Conservation (phyloP, 2,329 filamentous ascomycete species). For the Leptodontidium sp. region DNA sequence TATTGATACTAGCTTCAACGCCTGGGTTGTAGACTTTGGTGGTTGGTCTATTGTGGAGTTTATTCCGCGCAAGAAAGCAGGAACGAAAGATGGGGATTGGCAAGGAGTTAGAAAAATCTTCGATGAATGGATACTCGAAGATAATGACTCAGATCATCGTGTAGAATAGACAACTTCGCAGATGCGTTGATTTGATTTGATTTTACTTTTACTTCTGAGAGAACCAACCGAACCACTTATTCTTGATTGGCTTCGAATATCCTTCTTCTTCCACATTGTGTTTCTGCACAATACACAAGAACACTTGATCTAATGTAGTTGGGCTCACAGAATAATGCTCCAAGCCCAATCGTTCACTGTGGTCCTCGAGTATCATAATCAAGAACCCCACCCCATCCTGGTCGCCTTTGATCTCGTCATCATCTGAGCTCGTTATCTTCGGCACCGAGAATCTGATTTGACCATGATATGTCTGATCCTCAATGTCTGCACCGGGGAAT, state of each 20-base stretch:
- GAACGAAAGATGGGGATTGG: conserved; percentile 32
- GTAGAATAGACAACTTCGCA: too few species aligned
- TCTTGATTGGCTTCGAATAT: conserved; percentile 47
- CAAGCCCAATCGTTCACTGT: conserved; percentile 73
- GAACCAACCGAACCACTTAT: neutral
- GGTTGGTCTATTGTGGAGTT: conserved; percentile 34
- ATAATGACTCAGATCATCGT: conserved; percentile 1
- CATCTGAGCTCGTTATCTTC: conserved; percentile 41
- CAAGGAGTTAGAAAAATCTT: conserved; percentile 27
- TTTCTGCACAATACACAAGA: conserved; percentile 82
- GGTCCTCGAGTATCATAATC: conserved; percentile 76
- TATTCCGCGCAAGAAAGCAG: conserved; percentile 32
- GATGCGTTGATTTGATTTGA: neutral
- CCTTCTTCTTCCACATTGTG: conserved; percentile 82
- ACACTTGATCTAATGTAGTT: conserved; percentile 90
- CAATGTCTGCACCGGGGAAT: conserved; percentile 73
- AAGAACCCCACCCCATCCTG: conserved; percentile 65
- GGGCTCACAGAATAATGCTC: conserved; percentile 89
- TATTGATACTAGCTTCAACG: conserved; percentile 33
- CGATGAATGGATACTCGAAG: conserved; percentile 27
- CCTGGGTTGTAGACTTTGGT: conserved; percentile 38
- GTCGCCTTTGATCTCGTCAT: conserved; percentile 40
- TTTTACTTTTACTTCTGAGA: neutral
- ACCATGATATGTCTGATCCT: conserved; percentile 80
- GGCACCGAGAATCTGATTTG: conserved; percentile 87